Evolutionary conservation across 2,329 filamentous ascomycete genomes (phyloP).

Genomic region (Aspergillus pseudonomiae): DNA sequence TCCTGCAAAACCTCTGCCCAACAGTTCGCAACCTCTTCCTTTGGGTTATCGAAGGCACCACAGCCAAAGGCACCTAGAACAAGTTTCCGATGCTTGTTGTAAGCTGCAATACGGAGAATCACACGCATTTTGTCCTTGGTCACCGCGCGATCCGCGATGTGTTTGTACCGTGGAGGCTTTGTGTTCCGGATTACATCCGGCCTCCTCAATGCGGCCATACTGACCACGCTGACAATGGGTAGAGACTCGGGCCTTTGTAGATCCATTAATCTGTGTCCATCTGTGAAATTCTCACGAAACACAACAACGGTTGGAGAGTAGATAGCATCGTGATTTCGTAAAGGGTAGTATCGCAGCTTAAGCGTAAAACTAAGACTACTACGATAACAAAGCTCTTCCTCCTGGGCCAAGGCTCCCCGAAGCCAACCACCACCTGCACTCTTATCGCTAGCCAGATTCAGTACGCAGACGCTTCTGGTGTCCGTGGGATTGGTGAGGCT

Average conservation of each 20-base stretch:
- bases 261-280: slow-evolving; percentile 53
- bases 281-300: slow-evolving; percentile 55
- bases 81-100: slow-evolving; percentile 58
- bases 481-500: slow-evolving; percentile 32
- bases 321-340: slow-evolving; percentile 53
- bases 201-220: slow-evolving; percentile 58
- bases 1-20: slow-evolving; percentile 66
- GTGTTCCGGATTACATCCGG: slow-evolving; percentile 37
- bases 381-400: slow-evolving; percentile 70
- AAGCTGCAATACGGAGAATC: slow-evolving; percentile 62
- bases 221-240: slow-evolving; percentile 62
- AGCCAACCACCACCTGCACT: slow-evolving; percentile 66
- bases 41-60: slow-evolving; percentile 67
- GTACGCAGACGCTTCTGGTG: slow-evolving; percentile 55
- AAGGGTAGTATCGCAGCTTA: slow-evolving; percentile 56
- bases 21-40: slow-evolving; percentile 62
- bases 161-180: slow-evolving; percentile 40
- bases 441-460: slow-evolving; percentile 67
- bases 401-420: slow-evolving; percentile 65
- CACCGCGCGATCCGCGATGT: slow-evolving; percentile 51
- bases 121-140: slow-evolving; percentile 67
- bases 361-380: slow-evolving; percentile 49
- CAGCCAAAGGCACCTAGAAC: slow-evolving; percentile 72
- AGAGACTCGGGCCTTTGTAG: slow-evolving; percentile 37
- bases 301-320: slow-evolving; percentile 65